Evolutionary conservation across 1,284 basidiomycete species (phyloP), one percentile per base, ranked within the genome.

Genomic region (Phlebopus sp.): DNA sequence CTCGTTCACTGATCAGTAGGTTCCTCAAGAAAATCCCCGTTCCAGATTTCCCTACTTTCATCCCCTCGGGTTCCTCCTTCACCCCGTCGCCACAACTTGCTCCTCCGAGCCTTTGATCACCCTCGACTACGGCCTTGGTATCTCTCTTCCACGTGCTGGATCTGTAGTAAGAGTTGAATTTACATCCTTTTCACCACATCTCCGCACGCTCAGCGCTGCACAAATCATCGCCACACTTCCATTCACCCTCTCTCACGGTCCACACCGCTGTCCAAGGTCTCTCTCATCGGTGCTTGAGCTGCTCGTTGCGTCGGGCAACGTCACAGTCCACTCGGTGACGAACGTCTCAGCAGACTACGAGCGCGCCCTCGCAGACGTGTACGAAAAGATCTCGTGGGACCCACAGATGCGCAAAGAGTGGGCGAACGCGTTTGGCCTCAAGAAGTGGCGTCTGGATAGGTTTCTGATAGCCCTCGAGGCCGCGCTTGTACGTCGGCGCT

Each of bases 401-500:
- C 52, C 48, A 18, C 46, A 42, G 39, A 48, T 53, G 4, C 58
- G 66, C 30, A 44, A 54, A 15, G 36, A 55, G 23, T 69, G 67
- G 50, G 66, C 76, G 29, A 55, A 57, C 13, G 55, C 54, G 29
- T 61, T 63, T 46, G 74, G 75, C 18, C 51, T 71, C 17, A 54
- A 58, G 23, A 69, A 57, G 31, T 81, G 78, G 78, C 67, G 77
- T 46, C 73, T 73, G 55, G 69, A 75, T 53, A 64, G 73, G 50
- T 64, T 82, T 14, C 62, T 74, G 52, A 48, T 76, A 17, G 66
- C 67, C 19, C 80, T 82, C 69, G 81, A 84, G 58, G 75, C 73
- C 8, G 77, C 71, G 1, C 64, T 82, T 32, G 58, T 82, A 15
- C 61, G 61, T 38, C 68, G 65, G 5, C 64, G 67, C 14, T 52